Base-by-base conservation (phyloP, 169 alveolate genomes). In the Cryptosporidium andersoni region DNA sequence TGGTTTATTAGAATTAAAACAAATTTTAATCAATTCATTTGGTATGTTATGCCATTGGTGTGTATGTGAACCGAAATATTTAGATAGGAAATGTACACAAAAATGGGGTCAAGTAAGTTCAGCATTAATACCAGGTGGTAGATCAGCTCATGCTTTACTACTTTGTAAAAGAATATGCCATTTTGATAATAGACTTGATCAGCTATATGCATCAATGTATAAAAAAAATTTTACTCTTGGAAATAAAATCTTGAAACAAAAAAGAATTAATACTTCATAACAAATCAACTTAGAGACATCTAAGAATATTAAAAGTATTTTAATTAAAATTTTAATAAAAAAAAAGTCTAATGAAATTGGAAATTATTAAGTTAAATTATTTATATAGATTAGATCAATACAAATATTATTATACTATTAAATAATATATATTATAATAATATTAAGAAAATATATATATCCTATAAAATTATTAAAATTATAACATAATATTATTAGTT, bases 31-130 rank as follows among this genome's bases (percentile, higher is more conserved):
- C 36, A 67, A 67, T 67, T 67, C 82, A 48, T 39, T 67, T 37
- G 82, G 82, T 25, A 67, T 67, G 82, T 53, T 67, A 36, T 48
- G 82, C 4, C 82, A 67, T n/a, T 67, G 82, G 82, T 67, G 82
- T 56, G 82, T 67, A 53, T 67, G 82, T 1, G 66, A 67, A 11
- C 82, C 82, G 12, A 47, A 39, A 53, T 67, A 67, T 67, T 67
- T 67, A 34, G 66, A 67, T 39, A 65, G 66, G 55, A 56, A 55
- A 67, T 67, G 82, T 52, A 67, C 82, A 1, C 12, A 67, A 56
- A 40, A 52, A 7, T 67, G 82, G 82, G 82, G 55, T 40, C 51
- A 52, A 37, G 12, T 66, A 67, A 67, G 82, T 51, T 42, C 55
- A 4, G 11, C 82, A n/a, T 53, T 67, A 25, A 51, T 67, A 42